Percentiles rank a stretch among this genome's conserved stretches.
Conservation (phyloP, 768 basidiomycete species). For the Hericium rajendrae region DNA sequence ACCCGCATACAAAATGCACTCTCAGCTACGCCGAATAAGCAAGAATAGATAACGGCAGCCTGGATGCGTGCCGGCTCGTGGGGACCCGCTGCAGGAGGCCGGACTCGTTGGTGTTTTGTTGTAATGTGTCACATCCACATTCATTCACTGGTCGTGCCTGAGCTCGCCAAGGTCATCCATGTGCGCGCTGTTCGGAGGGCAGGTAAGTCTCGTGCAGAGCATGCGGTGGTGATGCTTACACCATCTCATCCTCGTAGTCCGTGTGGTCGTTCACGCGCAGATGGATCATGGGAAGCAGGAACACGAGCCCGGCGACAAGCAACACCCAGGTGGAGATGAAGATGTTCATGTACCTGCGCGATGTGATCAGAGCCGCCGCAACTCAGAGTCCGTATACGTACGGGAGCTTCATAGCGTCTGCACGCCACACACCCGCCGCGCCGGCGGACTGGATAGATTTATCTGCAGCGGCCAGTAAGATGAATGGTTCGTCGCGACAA, state of each 20-base stretch:
- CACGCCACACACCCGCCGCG: conserved; percentile 63
- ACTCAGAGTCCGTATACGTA: conserved; percentile 26
- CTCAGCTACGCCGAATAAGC: no score
- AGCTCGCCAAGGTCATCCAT: neutral
- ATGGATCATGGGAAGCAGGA: conserved; percentile 65
- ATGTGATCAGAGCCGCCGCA: neutral
- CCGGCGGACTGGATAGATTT: conserved; percentile 74
- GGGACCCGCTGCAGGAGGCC: no score
- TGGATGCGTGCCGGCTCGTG: no score
- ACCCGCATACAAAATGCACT: no score
- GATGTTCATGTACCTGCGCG: conserved; percentile 50
- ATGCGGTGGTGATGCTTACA: conserved; percentile 14
- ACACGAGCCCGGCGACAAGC: conserved; percentile 52
- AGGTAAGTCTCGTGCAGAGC: neutral
- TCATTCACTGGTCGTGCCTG: no score
- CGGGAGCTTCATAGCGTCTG: conserved; percentile 54
- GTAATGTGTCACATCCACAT: neutral
- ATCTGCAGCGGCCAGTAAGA: conserved; percentile 24
- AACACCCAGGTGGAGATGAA: conserved; percentile 68
- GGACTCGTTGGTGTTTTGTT: neutral
- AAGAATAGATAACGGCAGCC: no score
- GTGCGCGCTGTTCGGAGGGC: neutral
- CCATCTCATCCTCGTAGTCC: conserved; percentile 43
- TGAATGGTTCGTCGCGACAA: no score
- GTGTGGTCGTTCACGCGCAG: conserved; percentile 56